Evolutionary conservation across 2,329 filamentous ascomycete species (phyloP).

Genomic region (Hymenoscyphus occultus): DNA sequence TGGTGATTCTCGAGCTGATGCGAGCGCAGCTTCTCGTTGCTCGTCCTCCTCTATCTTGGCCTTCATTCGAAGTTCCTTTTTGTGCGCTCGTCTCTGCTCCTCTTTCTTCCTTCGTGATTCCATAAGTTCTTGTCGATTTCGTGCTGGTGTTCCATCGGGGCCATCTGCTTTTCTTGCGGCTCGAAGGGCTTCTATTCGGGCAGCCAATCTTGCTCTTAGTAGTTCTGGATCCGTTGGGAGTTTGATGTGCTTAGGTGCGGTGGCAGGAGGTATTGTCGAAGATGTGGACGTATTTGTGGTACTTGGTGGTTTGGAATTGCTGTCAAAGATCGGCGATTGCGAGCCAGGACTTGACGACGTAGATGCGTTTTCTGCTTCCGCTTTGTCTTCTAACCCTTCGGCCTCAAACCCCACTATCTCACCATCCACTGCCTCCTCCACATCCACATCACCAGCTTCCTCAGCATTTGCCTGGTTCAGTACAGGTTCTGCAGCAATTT

Average conservation of each 20-base stretch:
- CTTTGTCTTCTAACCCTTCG: constrained; percentile 46
- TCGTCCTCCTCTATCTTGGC: constrained; percentile 77
- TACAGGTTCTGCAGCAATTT: neutral
- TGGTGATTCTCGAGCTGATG: constrained; percentile 59
- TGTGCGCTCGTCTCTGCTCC: constrained; percentile 79
- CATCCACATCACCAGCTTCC: constrained; percentile 26
- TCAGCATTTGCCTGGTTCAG: constrained; percentile 23
- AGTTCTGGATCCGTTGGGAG: constrained; percentile 69
- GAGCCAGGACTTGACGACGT: constrained; percentile 48
- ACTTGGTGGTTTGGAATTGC: constrained; percentile 46
- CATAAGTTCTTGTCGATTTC: constrained; percentile 86
- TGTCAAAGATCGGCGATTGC: constrained; percentile 62
- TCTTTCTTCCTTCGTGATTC: constrained; percentile 86
- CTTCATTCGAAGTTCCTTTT: constrained; percentile 76
- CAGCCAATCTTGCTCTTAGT: constrained; percentile 74
- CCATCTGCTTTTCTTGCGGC: constrained; percentile 85
- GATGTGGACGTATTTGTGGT: constrained; percentile 67
- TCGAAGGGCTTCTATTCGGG: constrained; percentile 80
- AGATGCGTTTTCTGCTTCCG: constrained; percentile 39
- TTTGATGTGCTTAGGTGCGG: constrained; percentile 64
- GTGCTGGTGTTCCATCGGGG: constrained; percentile 74
- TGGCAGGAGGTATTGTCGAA: constrained; percentile 58
- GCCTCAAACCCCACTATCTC: constrained; percentile 47
- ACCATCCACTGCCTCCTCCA: constrained; percentile 26
- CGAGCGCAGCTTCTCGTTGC: constrained; percentile 60